These are phyloP conservation scores for Meripilus lineatus DNA, from an alignment of 1,284 basidiomycete species.

Conservation along the genomic window DNA sequence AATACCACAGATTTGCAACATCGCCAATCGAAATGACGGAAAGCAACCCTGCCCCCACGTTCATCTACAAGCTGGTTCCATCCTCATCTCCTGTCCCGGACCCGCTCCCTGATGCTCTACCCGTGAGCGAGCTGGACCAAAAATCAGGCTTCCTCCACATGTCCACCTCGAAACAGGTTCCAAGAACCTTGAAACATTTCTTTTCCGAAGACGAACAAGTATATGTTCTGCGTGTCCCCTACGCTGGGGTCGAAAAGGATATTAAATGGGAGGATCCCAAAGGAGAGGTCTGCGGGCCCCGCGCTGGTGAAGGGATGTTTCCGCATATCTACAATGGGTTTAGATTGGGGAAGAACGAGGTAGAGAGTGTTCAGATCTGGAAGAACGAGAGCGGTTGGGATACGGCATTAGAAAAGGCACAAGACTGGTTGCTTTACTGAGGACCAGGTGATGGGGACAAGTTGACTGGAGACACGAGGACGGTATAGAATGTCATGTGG, in stretches of 20 bases:
- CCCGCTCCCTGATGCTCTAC: conserved; percentile 26
- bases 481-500: too few species aligned
- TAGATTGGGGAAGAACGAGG: conserved; percentile 25
- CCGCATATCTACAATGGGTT: conserved; percentile 46
- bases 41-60: conserved; percentile 27
- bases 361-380: conserved; percentile 21
- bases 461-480: too few species aligned
- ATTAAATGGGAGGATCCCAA: conserved; percentile 46
- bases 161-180: conserved; percentile 52
- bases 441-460: too few species aligned
- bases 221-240: conserved; percentile 43
- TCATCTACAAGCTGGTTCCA: conserved; percentile 50
- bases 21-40: background rate
- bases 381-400: conserved; percentile 24
- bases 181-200: conserved; percentile 48
- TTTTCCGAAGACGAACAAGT: conserved; percentile 40
- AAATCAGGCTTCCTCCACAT: conserved; percentile 56
- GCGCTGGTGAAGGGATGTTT: conserved; percentile 43
- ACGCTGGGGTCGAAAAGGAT: conserved; percentile 30
- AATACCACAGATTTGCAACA: background rate
- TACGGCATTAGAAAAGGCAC: conserved; percentile 18
- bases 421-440: conserved; percentile 22
- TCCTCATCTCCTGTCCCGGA: conserved; percentile 31
- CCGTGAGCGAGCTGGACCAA: conserved; percentile 36
- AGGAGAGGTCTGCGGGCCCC: conserved; percentile 36